Evolutionary conservation across 176 grass and related monocot genomes (phyloP).

Genomic region (Hsuehochloa calcarea): DNA sequence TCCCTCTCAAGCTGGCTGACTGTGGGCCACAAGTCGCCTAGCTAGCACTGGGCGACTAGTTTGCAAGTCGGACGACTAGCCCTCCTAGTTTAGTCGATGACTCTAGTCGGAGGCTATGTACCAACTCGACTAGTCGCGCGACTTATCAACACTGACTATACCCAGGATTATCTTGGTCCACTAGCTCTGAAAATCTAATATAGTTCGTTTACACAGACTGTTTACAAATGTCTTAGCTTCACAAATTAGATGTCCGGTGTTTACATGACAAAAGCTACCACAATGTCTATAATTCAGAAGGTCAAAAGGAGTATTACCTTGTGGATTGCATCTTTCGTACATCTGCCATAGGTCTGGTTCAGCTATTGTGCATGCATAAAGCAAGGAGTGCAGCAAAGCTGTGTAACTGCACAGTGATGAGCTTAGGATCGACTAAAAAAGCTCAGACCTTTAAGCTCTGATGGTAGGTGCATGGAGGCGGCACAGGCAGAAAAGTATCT

Average conservation of each 20-base stretch:
- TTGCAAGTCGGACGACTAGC: too few relatives aligned
- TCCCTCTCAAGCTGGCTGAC: too few relatives aligned
- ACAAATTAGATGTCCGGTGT: too few relatives aligned
- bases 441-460: background rate
- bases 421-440: background rate
- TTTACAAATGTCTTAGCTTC: too few relatives aligned
- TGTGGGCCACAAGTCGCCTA: too few relatives aligned
- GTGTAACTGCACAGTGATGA: background rate
- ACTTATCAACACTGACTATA: background rate
- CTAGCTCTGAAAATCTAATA: background rate
- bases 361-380: background rate
- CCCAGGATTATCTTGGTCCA: background rate
- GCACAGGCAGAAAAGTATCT: background rate
- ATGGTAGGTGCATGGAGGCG: background rate
- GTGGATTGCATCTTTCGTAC: background rate
- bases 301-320: constrained; percentile 24
- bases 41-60: too few relatives aligned
- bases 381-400: background rate
- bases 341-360: background rate
- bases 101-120: too few relatives aligned
- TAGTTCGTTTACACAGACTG: too few relatives aligned
- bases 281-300: background rate
- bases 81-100: too few relatives aligned
- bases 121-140: too few relatives aligned
- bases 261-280: background rate